These are phyloP conservation scores for Candida boidinii DNA, from an alignment of 805 yeast species.

Conservation along the genomic window DNA sequence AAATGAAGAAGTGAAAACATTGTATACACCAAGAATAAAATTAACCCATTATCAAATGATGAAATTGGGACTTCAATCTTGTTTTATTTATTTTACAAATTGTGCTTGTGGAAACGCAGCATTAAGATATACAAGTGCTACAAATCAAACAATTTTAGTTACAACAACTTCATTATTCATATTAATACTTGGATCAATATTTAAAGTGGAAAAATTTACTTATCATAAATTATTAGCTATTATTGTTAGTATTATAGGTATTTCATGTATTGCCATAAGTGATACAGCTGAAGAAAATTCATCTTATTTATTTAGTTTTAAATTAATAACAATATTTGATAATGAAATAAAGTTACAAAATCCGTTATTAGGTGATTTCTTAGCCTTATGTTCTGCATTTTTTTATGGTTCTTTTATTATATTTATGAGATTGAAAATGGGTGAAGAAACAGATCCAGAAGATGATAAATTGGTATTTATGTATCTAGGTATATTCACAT, in stretches of 20 bases:
- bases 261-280: slow-evolving; percentile 33
- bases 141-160: slow-evolving; percentile 42
- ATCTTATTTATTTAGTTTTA: background rate
- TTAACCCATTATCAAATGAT: slow-evolving; percentile 23
- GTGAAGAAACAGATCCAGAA: slow-evolving; percentile 32
- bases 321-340: background rate
- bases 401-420: slow-evolving; percentile 37
- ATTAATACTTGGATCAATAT: slow-evolving; percentile 31
- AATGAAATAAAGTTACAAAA: no score
- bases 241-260: slow-evolving; percentile 36
- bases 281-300: slow-evolving; percentile 5
- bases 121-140: slow-evolving; percentile 41
- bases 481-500: slow-evolving; percentile 33
- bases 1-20: no score
- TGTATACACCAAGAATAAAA: slow-evolving; percentile 14
- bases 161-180: slow-evolving; percentile 46
- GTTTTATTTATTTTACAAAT: slow-evolving; percentile 33
- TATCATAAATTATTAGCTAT: slow-evolving; percentile 34
- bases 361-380: slow-evolving; percentile 34
- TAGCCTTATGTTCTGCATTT: slow-evolving; percentile 38
- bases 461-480: slow-evolving; percentile 41
- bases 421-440: slow-evolving; percentile 34
- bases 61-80: slow-evolving; percentile 28
- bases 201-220: slow-evolving; percentile 34
- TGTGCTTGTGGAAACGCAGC: slow-evolving; percentile 33